Evolutionary conservation across 495 filamentous ascomycete species (phyloP).

Genomic region (Talaromyces borbonicus): DNA sequence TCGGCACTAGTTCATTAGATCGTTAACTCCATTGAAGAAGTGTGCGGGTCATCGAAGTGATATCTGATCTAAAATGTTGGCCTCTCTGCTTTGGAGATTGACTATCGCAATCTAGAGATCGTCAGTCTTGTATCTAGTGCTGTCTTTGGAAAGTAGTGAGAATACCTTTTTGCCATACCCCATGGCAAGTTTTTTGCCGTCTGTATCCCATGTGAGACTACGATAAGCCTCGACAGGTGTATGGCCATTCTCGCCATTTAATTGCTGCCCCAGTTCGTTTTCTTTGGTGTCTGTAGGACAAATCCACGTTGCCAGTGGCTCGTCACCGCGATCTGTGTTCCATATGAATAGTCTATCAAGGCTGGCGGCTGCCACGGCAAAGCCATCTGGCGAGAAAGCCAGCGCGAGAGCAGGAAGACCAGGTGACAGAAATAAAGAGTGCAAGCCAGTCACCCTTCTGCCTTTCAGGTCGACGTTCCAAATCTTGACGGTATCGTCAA

Average conservation of each 20-base stretch:
- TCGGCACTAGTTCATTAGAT: too few relatives aligned
- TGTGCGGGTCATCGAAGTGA: not conserved
- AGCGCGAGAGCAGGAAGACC: slow-evolving; percentile 48
- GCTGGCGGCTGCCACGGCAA: slow-evolving; percentile 58
- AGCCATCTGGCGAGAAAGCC: slow-evolving; percentile 64
- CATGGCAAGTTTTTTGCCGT: slow-evolving; percentile 65
- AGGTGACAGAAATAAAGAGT: slow-evolving; percentile 32
- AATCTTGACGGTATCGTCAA: slow-evolving; percentile 55
- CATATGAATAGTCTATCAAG: slow-evolving; percentile 57
- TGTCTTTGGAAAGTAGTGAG: slow-evolving; percentile 2
- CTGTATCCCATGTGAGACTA: slow-evolving; percentile 64
- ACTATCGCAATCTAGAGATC: slow-evolving; percentile 31
- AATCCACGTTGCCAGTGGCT: slow-evolving; percentile 57
- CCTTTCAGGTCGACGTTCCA: slow-evolving; percentile 57
- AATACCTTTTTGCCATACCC: slow-evolving; percentile 61
- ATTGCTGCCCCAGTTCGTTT: slow-evolving; percentile 16
- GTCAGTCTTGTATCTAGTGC: slow-evolving; percentile 5
- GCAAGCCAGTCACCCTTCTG: slow-evolving; percentile 48
- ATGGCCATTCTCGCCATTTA: slow-evolving; percentile 35
- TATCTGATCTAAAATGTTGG: not conserved
- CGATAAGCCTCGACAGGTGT: slow-evolving; percentile 25
- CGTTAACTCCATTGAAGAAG: not conserved
- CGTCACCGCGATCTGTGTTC: slow-evolving; percentile 57
- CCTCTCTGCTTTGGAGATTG: slow-evolving; percentile 27
- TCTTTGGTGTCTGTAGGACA: slow-evolving; percentile 22